Conservation (phyloP, 2,329 filamentous ascomycete genomes). For the Hypoxylon sp. region DNA sequence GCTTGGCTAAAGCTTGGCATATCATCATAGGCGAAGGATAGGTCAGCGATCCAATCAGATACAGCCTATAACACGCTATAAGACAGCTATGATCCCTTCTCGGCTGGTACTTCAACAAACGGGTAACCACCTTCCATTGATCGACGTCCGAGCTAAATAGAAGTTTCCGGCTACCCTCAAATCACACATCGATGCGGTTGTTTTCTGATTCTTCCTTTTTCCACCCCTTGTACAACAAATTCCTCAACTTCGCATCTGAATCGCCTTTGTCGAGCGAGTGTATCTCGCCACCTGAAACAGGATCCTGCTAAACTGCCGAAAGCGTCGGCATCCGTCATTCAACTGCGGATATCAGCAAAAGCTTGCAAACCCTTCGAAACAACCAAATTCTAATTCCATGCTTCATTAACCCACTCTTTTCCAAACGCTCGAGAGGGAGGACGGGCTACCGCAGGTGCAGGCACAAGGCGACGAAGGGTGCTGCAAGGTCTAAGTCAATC, state of each 20-base stretch:
- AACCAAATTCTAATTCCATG: slow-evolving; percentile 33
- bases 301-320: slow-evolving; percentile 28
- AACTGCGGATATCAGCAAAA: slow-evolving; percentile 9
- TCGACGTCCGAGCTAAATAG: slow-evolving; percentile 29
- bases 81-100: slow-evolving; percentile 32
- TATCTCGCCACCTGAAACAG: slow-evolving; percentile 9
- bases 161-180: slow-evolving; percentile 19
- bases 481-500: slow-evolving; percentile 33
- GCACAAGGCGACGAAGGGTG: slow-evolving; percentile 36
- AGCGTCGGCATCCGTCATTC: slow-evolving; percentile 20
- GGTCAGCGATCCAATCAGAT: slow-evolving; percentile 41
- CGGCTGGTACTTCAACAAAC: slow-evolving; percentile 22
- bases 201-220: slow-evolving; percentile 9
- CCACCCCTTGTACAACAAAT: not conserved
- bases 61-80: slow-evolving; percentile 6
- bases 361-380: slow-evolving; percentile 13
- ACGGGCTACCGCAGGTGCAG: slow-evolving; percentile 34
- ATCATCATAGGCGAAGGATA: slow-evolving; percentile 31
- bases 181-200: slow-evolving; percentile 7
- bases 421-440: slow-evolving; percentile 28
- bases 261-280: slow-evolving; percentile 13
- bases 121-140: slow-evolving; percentile 15
- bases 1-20: slow-evolving; percentile 40
- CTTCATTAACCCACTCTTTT: slow-evolving; percentile 22
- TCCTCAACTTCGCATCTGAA: not conserved